These are phyloP conservation scores for Colletotrichum camelliae DNA, from an alignment of 2,329 filamentous ascomycete species.

Conservation along the genomic window DNA sequence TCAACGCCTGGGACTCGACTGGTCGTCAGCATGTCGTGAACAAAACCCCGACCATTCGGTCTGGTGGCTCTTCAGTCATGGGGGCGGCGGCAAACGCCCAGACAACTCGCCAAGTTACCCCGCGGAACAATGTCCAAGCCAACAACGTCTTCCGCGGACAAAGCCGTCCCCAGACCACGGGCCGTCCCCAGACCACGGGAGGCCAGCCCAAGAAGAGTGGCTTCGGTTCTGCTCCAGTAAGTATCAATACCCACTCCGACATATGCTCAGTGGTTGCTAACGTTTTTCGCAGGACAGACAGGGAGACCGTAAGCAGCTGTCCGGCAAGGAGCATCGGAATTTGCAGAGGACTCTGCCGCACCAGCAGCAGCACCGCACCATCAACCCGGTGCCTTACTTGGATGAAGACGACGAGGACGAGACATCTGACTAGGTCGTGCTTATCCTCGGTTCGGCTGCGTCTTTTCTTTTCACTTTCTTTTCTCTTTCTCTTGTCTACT, in stretches of 20 bases:
- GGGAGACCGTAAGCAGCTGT: slow-evolving; percentile 6
- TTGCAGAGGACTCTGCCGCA: not conserved
- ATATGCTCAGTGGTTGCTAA: not conserved
- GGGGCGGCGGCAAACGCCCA: not conserved
- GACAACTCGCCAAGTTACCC: not conserved
- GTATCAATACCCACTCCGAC: not conserved
- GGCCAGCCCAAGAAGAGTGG: not conserved
- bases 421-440: not conserved
- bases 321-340: slow-evolving; percentile 4
- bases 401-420: not conserved
- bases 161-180: not conserved
- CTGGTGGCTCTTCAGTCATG: not conserved
- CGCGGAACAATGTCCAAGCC: not conserved
- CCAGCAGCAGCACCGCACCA: not conserved
- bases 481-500: not conserved
- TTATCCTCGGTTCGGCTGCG: not conserved
- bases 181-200: not conserved
- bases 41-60: slow-evolving; percentile 28
- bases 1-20: slow-evolving; percentile 32
- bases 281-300: not conserved
- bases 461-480: not conserved
- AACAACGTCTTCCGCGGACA: not conserved
- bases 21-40: slow-evolving; percentile 26
- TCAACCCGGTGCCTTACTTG: not conserved
- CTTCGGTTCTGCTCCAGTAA: not conserved